These are phyloP conservation scores for Moricandia arvensis DNA, from an alignment of 345 rosid genomes.

Conservation along the genomic window DNA sequence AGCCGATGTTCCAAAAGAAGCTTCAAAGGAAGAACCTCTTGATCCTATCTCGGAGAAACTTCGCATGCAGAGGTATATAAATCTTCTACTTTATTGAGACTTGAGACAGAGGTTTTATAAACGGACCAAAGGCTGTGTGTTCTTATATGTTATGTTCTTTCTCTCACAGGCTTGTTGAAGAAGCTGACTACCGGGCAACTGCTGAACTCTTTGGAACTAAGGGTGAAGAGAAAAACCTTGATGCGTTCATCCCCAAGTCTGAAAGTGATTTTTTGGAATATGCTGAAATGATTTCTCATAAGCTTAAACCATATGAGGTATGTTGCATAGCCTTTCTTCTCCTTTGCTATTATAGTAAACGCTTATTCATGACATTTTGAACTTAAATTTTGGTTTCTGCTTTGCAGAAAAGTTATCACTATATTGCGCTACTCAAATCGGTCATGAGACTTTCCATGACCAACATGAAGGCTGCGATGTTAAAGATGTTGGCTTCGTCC, in stretches of 20 bases:
- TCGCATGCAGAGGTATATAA: constrained; percentile 65
- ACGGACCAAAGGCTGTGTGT: neutral
- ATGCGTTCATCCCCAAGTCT: constrained; percentile 83
- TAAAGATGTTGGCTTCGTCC: constrained; percentile 85
- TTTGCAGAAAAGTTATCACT: constrained; percentile 88
- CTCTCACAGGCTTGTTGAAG: constrained; percentile 74
- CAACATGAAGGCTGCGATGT: constrained; percentile 86
- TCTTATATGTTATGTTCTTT: constrained; percentile 8
- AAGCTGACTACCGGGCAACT: constrained; percentile 78
- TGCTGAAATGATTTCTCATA: constrained; percentile 80
- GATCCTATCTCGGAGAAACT: constrained; percentile 78
- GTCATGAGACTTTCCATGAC: constrained; percentile 79
- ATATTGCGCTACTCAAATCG: constrained; percentile 66
- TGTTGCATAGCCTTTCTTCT: neutral
- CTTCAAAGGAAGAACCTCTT: constrained; percentile 42
- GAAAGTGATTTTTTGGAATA: constrained; percentile 87
- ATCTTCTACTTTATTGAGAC: neutral
- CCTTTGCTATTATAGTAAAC: neutral
- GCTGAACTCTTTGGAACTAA: constrained; percentile 63
- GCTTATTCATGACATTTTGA: neutral
- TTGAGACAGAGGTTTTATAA: neutral
- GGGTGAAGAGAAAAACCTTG: constrained; percentile 58
- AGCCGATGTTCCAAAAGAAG: constrained; percentile 22
- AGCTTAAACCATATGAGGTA: constrained; percentile 75
- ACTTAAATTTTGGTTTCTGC: neutral